These are phyloP conservation scores for Xylaria flabelliformis DNA, from an alignment of 495 filamentous ascomycete species.

Conservation along the genomic window DNA sequence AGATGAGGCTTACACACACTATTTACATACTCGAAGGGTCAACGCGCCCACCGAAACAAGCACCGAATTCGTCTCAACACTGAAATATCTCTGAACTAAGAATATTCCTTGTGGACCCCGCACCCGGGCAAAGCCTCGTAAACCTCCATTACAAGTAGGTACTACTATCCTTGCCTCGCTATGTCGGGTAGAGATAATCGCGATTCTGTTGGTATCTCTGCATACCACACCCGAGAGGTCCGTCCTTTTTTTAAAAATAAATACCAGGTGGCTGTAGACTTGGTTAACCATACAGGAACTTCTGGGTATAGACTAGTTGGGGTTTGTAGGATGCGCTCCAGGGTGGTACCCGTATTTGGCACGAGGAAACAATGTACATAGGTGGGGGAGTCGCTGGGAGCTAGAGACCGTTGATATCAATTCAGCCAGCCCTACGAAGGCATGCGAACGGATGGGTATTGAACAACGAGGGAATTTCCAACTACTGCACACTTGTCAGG, in stretches of 20 bases:
- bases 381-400: not conserved
- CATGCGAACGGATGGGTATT: not conserved
- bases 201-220: not conserved
- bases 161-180: not conserved
- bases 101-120: slow-evolving; percentile 8
- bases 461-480: not conserved
- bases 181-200: not conserved
- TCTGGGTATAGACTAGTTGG: not conserved
- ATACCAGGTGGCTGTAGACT: not conserved
- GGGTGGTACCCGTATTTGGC: not conserved
- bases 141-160: not conserved
- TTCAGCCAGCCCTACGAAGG: slow-evolving; percentile 8
- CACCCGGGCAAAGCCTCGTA: not conserved
- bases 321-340: not conserved
- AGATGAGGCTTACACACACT: slow-evolving; percentile 12
- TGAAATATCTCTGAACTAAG: not conserved
- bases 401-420: not conserved
- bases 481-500: not conserved
- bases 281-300: not conserved
- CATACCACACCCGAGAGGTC: not conserved
- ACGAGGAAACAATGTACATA: not conserved
- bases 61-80: not conserved
- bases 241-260: not conserved
- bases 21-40: not conserved
- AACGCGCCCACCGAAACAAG: not conserved